Base-by-base conservation (phyloP, 139 green algal species). In the Haematococcus lacustris region DNA sequence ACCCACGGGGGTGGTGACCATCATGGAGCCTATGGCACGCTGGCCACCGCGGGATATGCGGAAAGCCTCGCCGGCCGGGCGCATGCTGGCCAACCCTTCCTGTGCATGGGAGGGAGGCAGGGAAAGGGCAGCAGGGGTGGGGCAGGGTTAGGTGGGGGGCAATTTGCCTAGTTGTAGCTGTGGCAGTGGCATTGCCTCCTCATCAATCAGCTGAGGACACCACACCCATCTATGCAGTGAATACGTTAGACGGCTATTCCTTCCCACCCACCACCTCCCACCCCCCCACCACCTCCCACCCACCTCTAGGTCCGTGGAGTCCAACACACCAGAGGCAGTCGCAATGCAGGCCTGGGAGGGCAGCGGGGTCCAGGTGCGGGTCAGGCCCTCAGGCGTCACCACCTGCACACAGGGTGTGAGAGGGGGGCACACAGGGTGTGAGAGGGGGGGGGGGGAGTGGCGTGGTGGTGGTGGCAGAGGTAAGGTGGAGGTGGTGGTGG, bases 11-110 rank as follows among this genome's bases (percentile, higher is more conserved):
- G 88, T 91, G 64, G 66, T 76, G 60, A 88, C 79, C 88, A 92
- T 92, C 33, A 82, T 70, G 62, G 67, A 79, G 34, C 88, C 87
- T 9, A 92, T 86, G 3, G 86, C 86, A 3, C 88, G 70, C 68
- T 90, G 84, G 7, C 66, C 67, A 38, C 86, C 88, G 1, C 86
- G 77, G 4, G 73, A 79, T 1, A 88, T 38, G 40, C 80, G 75
- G 40, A 92, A 71, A 38, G 71, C 61, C 41, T 33, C 64, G 25
- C 35, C 64, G 1, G 72, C 73, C 53, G 65, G 38, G 25, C 34
- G 35, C 50, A 62, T 37, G 35, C 33, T 40, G 3, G 41, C 28
- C 66, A 61, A 39, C 4, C 39, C 41, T 39, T 71, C 66, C 39
- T 61, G 39, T 32, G n/a, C n/a, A n/a, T 13, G 30, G 60, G 32